Conservation (phyloP, 1,284 basidiomycete genomes). For the Amylostereum areolatum region DNA sequence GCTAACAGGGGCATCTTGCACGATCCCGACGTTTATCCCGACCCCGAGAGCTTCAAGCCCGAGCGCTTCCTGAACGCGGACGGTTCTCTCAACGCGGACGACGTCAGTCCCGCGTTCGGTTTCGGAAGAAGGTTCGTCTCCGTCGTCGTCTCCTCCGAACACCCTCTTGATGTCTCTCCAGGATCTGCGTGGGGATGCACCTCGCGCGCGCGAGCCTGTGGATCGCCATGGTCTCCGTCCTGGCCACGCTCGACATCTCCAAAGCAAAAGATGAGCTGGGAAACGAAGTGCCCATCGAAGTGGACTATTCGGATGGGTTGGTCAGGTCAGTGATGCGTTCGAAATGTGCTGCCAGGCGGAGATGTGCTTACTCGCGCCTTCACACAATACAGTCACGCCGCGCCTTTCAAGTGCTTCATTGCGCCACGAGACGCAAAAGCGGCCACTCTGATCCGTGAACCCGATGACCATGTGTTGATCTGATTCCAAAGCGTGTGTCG, state of each 20-base stretch:
- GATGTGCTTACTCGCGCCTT: too few species aligned
- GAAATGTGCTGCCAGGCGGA: too few species aligned
- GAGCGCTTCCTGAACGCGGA: constrained; percentile 7
- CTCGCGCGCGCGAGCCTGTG: neutral
- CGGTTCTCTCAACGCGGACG: constrained; percentile 5
- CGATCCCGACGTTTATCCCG: constrained; percentile 4
- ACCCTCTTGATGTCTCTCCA: too few species aligned
- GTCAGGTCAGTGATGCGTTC: neutral
- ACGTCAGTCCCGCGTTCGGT: neutral
- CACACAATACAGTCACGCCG: too few species aligned
- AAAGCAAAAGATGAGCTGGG: neutral
- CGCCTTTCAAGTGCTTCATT: too few species aligned
- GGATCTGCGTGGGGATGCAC: neutral
- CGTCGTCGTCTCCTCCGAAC: too few species aligned
- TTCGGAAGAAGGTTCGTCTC: too few species aligned
- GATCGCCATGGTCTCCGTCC: neutral
- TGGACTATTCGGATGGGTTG: neutral
- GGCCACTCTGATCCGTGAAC: too few species aligned
- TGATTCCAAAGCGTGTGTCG: too few species aligned
- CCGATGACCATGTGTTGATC: too few species aligned
- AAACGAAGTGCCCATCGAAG: neutral
- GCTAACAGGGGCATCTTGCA: constrained; percentile 13
- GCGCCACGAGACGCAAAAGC: too few species aligned
- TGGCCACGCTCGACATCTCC: neutral
- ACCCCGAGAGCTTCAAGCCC: constrained; percentile 9